Evolutionary conservation across 768 basidiomycete species (phyloP).

Genomic region (Phaeolepiota aurea): DNA sequence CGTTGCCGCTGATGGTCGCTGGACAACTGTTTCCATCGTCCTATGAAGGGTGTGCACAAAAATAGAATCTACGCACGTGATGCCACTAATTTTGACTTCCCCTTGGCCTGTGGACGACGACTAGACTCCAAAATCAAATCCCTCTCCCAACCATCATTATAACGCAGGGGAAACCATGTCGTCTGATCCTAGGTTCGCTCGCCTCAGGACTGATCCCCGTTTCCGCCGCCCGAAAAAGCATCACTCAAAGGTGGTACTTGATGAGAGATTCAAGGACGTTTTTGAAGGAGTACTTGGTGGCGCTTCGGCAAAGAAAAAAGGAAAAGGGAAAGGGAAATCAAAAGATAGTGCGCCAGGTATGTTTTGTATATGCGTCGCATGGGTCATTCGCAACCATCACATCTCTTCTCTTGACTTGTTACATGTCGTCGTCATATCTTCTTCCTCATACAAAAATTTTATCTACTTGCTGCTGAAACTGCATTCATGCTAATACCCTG

Average conservation of each 20-base stretch:
- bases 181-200: conserved; percentile 84
- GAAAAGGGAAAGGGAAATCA: conserved; percentile 10
- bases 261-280: conserved; percentile 84
- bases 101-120: not conserved
- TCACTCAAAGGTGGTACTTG: conserved; percentile 76
- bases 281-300: conserved; percentile 32
- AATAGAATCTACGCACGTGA: not conserved
- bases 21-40: not conserved
- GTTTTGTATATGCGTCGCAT: not conserved
- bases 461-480: not conserved
- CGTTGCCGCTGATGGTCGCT: too few relatives aligned
- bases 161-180: too few relatives aligned
- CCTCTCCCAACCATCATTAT: too few relatives aligned
- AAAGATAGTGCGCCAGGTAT: too few relatives aligned
- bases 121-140: too few relatives aligned
- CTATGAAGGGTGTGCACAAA: not conserved
- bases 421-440: too few relatives aligned
- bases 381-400: not conserved
- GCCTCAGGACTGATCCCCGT: conserved; percentile 85
- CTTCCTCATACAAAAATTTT: too few relatives aligned
- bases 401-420: too few relatives aligned
- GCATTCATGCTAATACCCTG: too few relatives aligned
- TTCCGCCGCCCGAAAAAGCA: conserved; percentile 82
- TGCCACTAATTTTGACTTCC: not conserved
- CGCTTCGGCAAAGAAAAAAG: conserved; percentile 32